phyloP scores from a whole-genome alignment of 371 early-diverging fungal genomes.

The Mortierella sp. region DNA sequence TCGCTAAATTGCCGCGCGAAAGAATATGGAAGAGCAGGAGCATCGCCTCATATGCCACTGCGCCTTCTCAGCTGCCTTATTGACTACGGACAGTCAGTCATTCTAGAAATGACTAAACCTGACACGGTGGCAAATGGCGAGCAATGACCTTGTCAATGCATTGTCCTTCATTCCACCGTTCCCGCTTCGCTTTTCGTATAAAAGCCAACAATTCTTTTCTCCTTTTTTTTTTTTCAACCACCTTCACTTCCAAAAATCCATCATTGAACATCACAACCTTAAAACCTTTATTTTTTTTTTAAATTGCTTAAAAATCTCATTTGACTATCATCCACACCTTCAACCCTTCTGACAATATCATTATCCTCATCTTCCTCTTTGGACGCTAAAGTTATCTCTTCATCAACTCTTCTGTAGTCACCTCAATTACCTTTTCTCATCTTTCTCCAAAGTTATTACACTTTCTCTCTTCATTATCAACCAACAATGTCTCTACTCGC shows the following conservation, averaged over 20 bases:
- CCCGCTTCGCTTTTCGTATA: not conserved
- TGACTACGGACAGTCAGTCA: not conserved
- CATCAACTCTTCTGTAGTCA: no score
- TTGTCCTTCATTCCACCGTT: not conserved
- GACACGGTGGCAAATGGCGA: conserved; percentile 2
- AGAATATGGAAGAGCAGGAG: not conserved
- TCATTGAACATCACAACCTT: not conserved
- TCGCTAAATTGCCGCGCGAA: not conserved
- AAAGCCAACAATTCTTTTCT: not conserved
- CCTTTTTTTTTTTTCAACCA: not conserved
- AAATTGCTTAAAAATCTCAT: conserved; percentile 1
- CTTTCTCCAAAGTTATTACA: not conserved
- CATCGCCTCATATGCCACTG: conserved; percentile 6
- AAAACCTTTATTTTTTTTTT: conserved; percentile 11
- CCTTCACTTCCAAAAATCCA: not conserved
- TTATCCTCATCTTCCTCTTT: not conserved
- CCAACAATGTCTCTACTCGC: not conserved
- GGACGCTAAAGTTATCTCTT: not conserved
- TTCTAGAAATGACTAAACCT: not conserved
- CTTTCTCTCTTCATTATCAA: not conserved
- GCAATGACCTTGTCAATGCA: not conserved
- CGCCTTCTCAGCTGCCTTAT: conserved; percentile 2
- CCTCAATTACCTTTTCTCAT: not conserved
- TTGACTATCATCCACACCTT: not conserved
- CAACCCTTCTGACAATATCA: not conserved